Evolutionary conservation across 1,139 yeast genomes (phyloP), one percentile per base, ranked within the genome.

Genomic region (Scheffersomyces parashehatae): DNA sequence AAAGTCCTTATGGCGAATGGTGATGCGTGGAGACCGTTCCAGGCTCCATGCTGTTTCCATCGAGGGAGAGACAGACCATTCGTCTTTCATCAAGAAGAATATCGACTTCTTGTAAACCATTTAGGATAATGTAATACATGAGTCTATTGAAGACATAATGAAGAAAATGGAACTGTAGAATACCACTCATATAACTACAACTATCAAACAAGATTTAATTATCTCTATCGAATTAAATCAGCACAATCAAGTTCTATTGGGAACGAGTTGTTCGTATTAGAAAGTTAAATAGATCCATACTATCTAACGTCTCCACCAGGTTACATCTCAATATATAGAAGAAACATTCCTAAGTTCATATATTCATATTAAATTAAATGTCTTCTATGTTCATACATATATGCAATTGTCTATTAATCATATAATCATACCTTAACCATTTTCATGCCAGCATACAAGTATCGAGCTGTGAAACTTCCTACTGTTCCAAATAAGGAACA

Each of bases 1-100:
- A 1, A 61, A 54, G 39, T 67, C 75, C 4, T 50, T 68, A 42
- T 74, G 76, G 77, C 60, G 64, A 41, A 44, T 68, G 34, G 45
- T 59, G 30, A 53, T 60, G 53, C 52, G 64, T 28, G 68, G 64
- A 0, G 51, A 55, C 8, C 48, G 52, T 36, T 50, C 58, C 1
- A 45, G 68, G 24, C 46, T 70, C 11, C 68, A 68, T 32, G 68
- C 66, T 1, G 66, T 70, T 2, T 48, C 60, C 1, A 41, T 70
- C n/a, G 68, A 65, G 38, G 74, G 70, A 2, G 49, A 55, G 6
- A 64, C 72, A 10, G 67, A 65, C 43, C 55, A 55, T 31, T 46
- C 42, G 29, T 49, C 58, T 15, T 63, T 54, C 42, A 46, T 51
- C 30, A 50, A 56, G 33, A 48, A 47, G 28, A 50, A 50, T 8